A percentile compares a stretch with the other conserved stretches of the same genome.
Evolutionary conservation across 108 stramenopile species (phyloP).

Genomic region (Skeletonema grethae): DNA sequence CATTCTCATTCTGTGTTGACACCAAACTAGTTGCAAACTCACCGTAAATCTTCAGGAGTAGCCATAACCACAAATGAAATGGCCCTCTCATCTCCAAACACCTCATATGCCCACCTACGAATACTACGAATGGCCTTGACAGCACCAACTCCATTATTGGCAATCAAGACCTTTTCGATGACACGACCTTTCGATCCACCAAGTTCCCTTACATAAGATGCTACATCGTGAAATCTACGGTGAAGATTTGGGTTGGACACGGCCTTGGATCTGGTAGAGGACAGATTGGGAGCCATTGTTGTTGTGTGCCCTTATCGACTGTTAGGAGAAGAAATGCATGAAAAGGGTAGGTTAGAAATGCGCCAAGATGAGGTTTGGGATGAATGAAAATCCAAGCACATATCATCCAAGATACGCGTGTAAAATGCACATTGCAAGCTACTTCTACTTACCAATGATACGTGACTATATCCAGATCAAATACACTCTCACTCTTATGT

Average conservation of each 20-base stretch:
- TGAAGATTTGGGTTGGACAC: slow-evolving; percentile 53
- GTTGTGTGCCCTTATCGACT: not conserved
- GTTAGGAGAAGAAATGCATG: not conserved
- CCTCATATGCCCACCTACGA: slow-evolving; percentile 94
- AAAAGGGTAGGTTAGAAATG: not conserved
- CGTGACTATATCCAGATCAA: not conserved
- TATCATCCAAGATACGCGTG: not conserved
- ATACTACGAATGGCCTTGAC: slow-evolving; percentile 98
- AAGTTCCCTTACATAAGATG: slow-evolving; percentile 65
- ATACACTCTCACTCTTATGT: not conserved
- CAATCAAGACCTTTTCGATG: slow-evolving; percentile 88
- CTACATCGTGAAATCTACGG: slow-evolving; percentile 71
- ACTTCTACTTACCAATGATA: not conserved
- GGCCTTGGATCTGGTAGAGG: not conserved
- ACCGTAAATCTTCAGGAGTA: slow-evolving; percentile 97
- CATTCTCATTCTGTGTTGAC: not conserved
- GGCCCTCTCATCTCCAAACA: slow-evolving; percentile 91
- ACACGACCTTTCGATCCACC: slow-evolving; percentile 69
- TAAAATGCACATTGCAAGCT: not conserved
- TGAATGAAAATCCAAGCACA: not conserved
- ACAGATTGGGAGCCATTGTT: not conserved
- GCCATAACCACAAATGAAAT: slow-evolving; percentile 99
- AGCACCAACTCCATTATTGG: slow-evolving; percentile 95
- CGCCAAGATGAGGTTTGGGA: not conserved
- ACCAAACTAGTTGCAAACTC: slow-evolving; percentile 36